Evolutionary conservation across 129 eudicot genomes (phyloP), one percentile per base, ranked within the genome.

Genomic region (Flaveria sonorensis): DNA sequence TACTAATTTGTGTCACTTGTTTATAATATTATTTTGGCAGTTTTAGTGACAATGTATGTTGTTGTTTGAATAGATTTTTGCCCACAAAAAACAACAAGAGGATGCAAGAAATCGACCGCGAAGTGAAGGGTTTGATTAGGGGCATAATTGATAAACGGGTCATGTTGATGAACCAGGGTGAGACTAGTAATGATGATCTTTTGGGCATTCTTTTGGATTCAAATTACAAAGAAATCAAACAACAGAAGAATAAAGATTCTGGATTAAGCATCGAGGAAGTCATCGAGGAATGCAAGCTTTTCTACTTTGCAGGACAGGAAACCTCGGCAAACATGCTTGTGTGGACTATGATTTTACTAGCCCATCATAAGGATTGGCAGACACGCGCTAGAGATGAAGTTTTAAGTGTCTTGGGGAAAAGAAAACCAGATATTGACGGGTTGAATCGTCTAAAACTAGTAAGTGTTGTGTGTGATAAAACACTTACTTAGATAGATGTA

Each of bases 331-430:
- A 36, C 7, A 36, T 36, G 40, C 7, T 36, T 36, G 40, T 36
- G 40, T 36, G 40, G 40, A 36, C 40, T 36, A 36, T 36, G 40
- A 36, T 36, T 36, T 36, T 36, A 36, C 40, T 77, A 24, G 39
- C 74, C 20, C 72, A 32, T 15, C 67, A 77, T 23, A 48, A 19
- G 42, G 20, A 77, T 18, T 77, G 81, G 81, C 81, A 77, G 39
- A 23, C 30, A 7, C 81, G 32, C 11, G 81, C 75, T 4, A 77
- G 81, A 67, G 66, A 77, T 10, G 81, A 77, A 53, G 81, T 68
- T 52, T 10, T 77, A 7, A 15, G 26, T 8, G 32, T 56, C 39
- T 68, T 68, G 45, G 81, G 81, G 15, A 40, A 77, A 36, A 39
- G 24, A 7, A 24, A 77, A 19, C 81, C 75, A 0, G 46, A 68